phyloP scores from a whole-genome alignment of 2,329 filamentous ascomycete species.

The Penicillium sclerotiorum region DNA sequence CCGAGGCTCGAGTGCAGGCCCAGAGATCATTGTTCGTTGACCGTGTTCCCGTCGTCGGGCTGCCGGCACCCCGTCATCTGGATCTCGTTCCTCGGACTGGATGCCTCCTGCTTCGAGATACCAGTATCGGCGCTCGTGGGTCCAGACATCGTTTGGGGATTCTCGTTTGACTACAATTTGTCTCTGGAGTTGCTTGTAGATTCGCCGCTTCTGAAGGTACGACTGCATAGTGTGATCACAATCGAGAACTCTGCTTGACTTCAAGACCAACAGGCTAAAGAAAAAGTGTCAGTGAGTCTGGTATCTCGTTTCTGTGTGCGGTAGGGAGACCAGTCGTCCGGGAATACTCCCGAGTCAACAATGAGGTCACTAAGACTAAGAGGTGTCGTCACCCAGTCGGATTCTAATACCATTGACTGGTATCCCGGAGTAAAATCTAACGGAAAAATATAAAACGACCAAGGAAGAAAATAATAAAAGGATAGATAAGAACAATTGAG shows the following conservation, averaged over 20 bases:
- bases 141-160: conserved; percentile 16
- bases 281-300: neutral
- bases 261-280: neutral
- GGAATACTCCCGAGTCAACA: conserved; percentile 6
- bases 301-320: neutral
- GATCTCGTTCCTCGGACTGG: conserved; percentile 5
- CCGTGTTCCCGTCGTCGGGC: conserved; percentile 9
- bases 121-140: conserved; percentile 19
- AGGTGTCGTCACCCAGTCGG: conserved; percentile 7
- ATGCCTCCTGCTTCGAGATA: conserved; percentile 12
- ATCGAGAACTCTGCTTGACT: neutral
- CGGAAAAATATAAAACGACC: neutral
- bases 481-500: conserved; percentile 17
- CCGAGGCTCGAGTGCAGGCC: conserved; percentile 9
- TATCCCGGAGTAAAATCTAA: too few species aligned
- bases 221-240: conserved; percentile 17
- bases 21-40: conserved; percentile 2
- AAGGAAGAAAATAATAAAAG: neutral
- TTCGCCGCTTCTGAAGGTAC: conserved; percentile 11
- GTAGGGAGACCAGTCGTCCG: neutral
- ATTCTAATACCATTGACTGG: conserved; percentile 1
- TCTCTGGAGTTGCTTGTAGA: conserved; percentile 22
- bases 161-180: conserved; percentile 23
- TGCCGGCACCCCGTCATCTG: conserved; percentile 4
- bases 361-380: conserved; percentile 21